These are phyloP conservation scores for Colletotrichum graminicola DNA, from an alignment of 2,329 filamentous ascomycete genomes.

Conservation along the genomic window DNA sequence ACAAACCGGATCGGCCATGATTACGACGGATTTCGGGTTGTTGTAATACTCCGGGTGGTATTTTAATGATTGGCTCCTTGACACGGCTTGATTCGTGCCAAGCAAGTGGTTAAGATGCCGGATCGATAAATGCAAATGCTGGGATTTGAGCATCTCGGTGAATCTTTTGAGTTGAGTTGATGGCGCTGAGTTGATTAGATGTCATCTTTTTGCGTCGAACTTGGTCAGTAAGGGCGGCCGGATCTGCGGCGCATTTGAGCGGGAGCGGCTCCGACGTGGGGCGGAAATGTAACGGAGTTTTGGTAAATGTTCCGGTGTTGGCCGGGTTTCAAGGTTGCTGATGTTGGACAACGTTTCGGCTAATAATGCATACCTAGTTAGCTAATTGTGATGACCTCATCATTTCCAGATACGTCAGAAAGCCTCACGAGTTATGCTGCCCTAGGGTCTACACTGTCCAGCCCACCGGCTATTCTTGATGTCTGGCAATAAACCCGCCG, in stretches of 20 bases:
- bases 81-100: not conserved
- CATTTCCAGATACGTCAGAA: not conserved
- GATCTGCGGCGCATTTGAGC: not conserved
- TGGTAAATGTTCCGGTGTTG: not conserved
- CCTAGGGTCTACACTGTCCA: no score
- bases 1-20: not conserved
- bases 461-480: no score
- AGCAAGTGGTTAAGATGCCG: not conserved
- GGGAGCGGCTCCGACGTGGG: not conserved
- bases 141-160: not conserved
- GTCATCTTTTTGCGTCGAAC: not conserved
- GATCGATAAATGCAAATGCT: not conserved
- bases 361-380: not conserved
- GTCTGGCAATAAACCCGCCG: not conserved
- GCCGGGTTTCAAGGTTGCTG: constrained; percentile 10
- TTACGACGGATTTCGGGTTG: constrained; percentile 26
- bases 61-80: not conserved
- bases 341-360: not conserved
- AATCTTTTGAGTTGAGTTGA: constrained; percentile 7
- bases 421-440: no score
- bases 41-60: constrained; percentile 14
- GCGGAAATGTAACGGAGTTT: constrained; percentile 7
- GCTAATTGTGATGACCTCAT: not conserved
- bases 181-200: constrained; percentile 7
- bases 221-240: not conserved